Evolutionary conservation across 768 basidiomycete species (phyloP).

Genomic region (Hirschioporus abietinus): DNA sequence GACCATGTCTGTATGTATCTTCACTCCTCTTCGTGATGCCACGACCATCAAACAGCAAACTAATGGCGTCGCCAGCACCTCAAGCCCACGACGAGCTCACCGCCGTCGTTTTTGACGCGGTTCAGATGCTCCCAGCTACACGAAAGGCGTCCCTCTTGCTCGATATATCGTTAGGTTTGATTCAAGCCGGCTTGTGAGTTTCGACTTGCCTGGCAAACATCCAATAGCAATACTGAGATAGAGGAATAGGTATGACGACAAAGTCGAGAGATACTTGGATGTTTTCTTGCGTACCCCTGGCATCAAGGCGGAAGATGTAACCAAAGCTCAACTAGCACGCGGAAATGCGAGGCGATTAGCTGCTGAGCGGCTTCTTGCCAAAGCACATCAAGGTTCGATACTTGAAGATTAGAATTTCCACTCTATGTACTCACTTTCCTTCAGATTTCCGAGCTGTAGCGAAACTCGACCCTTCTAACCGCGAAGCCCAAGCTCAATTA

Average conservation of each 20-base stretch:
- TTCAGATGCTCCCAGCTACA: conserved; percentile 38
- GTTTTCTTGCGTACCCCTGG: conserved; percentile 60
- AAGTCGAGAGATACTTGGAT: conserved; percentile 62
- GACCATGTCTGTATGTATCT: neutral
- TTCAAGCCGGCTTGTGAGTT: conserved; percentile 45
- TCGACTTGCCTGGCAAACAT: neutral
- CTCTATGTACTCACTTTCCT: neutral
- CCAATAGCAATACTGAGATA: neutral
- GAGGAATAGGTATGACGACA: conserved; percentile 47
- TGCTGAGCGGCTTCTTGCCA: conserved; percentile 48
- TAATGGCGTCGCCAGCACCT: conserved; percentile 5
- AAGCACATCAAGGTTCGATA: conserved; percentile 53
- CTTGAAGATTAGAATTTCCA: neutral
- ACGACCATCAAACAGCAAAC: neutral
- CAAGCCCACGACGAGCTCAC: conserved; percentile 41
- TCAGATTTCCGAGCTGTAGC: conserved; percentile 57
- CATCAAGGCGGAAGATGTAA: conserved; percentile 43
- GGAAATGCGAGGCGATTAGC: conserved; percentile 53
- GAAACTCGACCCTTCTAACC: conserved; percentile 55
- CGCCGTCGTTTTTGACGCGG: conserved; percentile 41
- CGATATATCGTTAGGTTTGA: conserved; percentile 42
- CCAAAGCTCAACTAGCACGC: conserved; percentile 51
- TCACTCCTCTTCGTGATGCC: conserved; percentile 3
- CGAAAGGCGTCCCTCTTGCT: conserved; percentile 47
- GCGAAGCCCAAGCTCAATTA: conserved; percentile 42